Conservation (phyloP, 768 basidiomycete genomes). For the Suillus discolor region DNA sequence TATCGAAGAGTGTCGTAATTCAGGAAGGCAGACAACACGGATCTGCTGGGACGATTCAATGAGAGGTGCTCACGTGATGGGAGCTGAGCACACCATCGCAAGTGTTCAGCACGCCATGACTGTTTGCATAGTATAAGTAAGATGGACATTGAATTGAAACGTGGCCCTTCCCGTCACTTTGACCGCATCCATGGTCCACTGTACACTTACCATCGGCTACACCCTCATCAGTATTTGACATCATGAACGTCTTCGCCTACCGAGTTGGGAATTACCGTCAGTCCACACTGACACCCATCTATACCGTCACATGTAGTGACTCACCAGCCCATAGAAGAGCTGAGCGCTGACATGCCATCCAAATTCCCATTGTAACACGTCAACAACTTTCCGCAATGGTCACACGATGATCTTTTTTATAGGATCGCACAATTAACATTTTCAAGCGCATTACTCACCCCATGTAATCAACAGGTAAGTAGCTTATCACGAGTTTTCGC, state of each 20-base stretch:
- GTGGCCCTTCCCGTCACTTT: background rate
- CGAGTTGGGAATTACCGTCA: background rate
- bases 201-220: background rate
- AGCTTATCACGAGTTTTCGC: background rate
- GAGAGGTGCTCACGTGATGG: constrained; percentile 28
- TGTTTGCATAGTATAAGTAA: constrained; percentile 22
- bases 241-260: background rate
- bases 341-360: background rate
- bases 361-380: background rate
- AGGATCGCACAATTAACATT: background rate
- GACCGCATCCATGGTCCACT: background rate
- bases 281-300: background rate
- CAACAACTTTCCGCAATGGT: background rate
- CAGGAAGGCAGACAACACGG: too few species aligned
- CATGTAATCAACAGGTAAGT: background rate
- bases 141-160: too few species aligned
- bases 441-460: background rate
- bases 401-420: background rate
- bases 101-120: constrained; percentile 21
- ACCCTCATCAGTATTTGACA: background rate
- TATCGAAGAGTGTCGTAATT: too few species aligned
- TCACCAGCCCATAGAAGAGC: background rate
- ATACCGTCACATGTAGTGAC: background rate
- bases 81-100: constrained; percentile 35
- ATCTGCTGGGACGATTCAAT: too few species aligned